These are phyloP conservation scores for Heterobasidion parviporum DNA, from an alignment of 1,284 basidiomycete genomes.

Conservation along the genomic window DNA sequence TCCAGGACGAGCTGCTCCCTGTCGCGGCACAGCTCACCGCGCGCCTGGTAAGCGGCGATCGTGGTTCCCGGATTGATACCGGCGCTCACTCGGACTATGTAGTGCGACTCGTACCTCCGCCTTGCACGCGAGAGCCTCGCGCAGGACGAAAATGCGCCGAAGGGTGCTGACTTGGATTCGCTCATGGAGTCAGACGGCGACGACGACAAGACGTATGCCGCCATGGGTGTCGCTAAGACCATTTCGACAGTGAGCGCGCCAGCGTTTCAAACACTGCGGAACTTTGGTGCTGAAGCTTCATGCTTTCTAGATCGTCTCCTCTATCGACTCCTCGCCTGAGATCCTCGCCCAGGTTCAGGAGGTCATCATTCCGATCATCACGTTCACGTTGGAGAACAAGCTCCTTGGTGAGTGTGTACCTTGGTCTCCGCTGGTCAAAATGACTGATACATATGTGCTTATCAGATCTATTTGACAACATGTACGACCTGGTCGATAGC, in stretches of 20 bases:
- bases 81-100: background rate
- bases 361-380: slow-evolving; percentile 73
- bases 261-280: background rate
- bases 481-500: slow-evolving; percentile 81
- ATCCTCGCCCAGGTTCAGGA: slow-evolving; percentile 78
- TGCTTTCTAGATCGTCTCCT: slow-evolving; percentile 49
- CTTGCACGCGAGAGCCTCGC: slow-evolving; percentile 59
- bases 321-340: slow-evolving; percentile 69
- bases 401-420: slow-evolving; percentile 44
- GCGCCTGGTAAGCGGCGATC: slow-evolving; percentile 48
- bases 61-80: background rate
- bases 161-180: slow-evolving; percentile 41
- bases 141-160: slow-evolving; percentile 40
- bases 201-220: slow-evolving; percentile 79
- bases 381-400: slow-evolving; percentile 70
- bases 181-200: slow-evolving; percentile 44
- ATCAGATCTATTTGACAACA: slow-evolving; percentile 80
- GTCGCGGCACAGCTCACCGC: slow-evolving; percentile 79
- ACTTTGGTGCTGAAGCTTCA: too few relatives aligned
- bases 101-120: slow-evolving; percentile 81
- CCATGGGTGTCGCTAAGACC: slow-evolving; percentile 81
- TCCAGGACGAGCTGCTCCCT: slow-evolving; percentile 79
- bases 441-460: background rate
- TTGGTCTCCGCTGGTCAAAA: background rate
- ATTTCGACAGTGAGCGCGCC: slow-evolving; percentile 57